Base-by-base conservation (phyloP, 2,329 filamentous ascomycete species). In the Sporothrix globosa region DNA sequence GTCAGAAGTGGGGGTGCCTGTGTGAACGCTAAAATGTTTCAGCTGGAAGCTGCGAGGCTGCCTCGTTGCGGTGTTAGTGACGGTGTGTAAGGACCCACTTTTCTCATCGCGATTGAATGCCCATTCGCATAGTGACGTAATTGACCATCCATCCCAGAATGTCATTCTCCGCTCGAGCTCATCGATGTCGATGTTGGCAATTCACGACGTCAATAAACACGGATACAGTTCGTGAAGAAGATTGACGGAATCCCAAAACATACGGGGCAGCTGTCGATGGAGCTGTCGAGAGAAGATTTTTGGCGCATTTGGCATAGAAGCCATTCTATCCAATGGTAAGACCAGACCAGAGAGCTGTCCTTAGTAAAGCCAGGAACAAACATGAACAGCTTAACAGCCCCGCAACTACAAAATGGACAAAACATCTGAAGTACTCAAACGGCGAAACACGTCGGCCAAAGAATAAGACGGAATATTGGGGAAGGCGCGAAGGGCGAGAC, bases 71-170 rank as follows among this genome's bases (percentile, higher is more conserved):
- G 52, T 53, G 52, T 53, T 30, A 53, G 52, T 53, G 21, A 27
- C 14, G 56, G 56, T 41, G 61, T 67, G 63, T n/a, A 30, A 4
- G 6, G 65, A 24, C 65, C 50, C 65, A 67, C 65, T 24, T 41
- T 53, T 67, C n/a, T 30, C 4, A n/a, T 50, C 17, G 24, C 10
- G 10, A 44, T 44, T 30, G 14, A 21, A 10, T 7, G 50, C 39
- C 44, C 27, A 6, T 24, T 54, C 19, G 27, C 50, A 56, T 13
- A 67, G 66, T 68, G 66, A 68, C 66, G 66, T 68, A 68, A 56
- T 67, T 34, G 66, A 52, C 50, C 50, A 46, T n/a, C 39, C 2
- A 61, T 13, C 30, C 53, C 11, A 41, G 27, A 30, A 30, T 4
- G 27, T 30, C 27, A 30, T 30, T 30, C 27, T 30, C 27, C 27